Base-by-base conservation (phyloP, 805 yeast genomes). In the Debaryomyces prosopidis region DNA sequence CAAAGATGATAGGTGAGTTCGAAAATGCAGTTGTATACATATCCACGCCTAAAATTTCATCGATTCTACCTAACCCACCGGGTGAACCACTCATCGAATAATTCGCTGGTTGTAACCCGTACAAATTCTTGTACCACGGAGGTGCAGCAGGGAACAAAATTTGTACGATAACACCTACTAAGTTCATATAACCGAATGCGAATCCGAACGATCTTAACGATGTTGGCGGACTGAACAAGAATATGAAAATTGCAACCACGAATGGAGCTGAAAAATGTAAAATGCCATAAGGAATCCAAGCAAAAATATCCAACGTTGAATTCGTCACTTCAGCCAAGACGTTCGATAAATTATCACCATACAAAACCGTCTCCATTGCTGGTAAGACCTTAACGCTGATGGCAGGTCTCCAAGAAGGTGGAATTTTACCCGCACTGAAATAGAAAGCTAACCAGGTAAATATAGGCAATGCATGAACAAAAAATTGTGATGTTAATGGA, bases 201-300 rank as follows among this genome's bases (percentile, higher is more conserved):
- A 90, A 88, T 2, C 89, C 96, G 66, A 85, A 92, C 6, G 88
- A 80, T 48, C 95, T 81, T 35, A 92, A 68, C 3, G 89, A 73
- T 9, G 87, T 84, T 38, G 99, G 99, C 8, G 98, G 97, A 0
- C 89, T 97, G 76, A 89, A 94, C 23, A 94, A 51, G 58, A 89
- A 92, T 40, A 89, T 67, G 42, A 90, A 60, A 1, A 74, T 80
- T 0, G 97, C 92, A 34, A 88, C 87, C 4, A 92, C 80, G 60
- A 91, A 89, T 3, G 99, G 98, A 11, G 89, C 79, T n/a, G 87
- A 82, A 58, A 88, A 92, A 69, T 92, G 99, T 46, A 88, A 73
- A 11, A 94, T 62, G 2, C 99, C 99, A 62, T 92, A 92, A 1
- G 99, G 98, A 33, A 92, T 66, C 97, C 97, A 91, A 3, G 97